Evolutionary conservation across 1,284 basidiomycete genomes (phyloP).

Genomic region (Malassezia restricta): DNA sequence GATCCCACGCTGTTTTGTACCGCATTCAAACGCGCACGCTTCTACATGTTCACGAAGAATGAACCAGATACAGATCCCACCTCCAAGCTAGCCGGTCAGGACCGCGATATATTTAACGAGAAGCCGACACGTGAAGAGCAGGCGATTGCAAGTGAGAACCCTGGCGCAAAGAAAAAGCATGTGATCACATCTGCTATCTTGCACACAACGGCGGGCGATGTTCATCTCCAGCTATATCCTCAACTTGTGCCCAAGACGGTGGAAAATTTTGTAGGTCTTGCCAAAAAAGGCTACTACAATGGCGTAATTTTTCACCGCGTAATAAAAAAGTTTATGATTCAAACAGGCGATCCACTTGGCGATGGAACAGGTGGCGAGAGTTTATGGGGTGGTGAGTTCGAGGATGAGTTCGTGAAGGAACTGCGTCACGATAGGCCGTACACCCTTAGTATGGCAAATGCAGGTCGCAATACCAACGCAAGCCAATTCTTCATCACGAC

Average conservation of each 20-base stretch:
- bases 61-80: constrained; percentile 70
- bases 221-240: constrained; percentile 71
- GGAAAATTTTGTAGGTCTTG: constrained; percentile 91
- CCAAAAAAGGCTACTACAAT: constrained; percentile 84
- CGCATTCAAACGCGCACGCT: constrained; percentile 81
- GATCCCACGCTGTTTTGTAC: constrained; percentile 90
- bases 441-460: constrained; percentile 98
- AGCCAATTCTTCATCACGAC: constrained; percentile 99
- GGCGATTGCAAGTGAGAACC: constrained; percentile 61
- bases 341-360: constrained; percentile 91
- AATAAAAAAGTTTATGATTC: constrained; percentile 98
- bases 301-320: constrained; percentile 91
- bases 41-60: constrained; percentile 89
- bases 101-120: constrained; percentile 97
- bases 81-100: constrained; percentile 51
- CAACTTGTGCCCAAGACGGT: constrained; percentile 83
- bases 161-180: constrained; percentile 49
- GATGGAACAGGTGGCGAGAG: constrained; percentile 90
- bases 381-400: constrained; percentile 87
- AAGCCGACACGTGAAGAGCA: constrained; percentile 91
- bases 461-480: constrained; percentile 82
- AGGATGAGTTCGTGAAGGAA: constrained; percentile 76
- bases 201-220: constrained; percentile 90
- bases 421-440: constrained; percentile 87
- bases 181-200: constrained; percentile 57